phyloP scores from a whole-genome alignment of 208 protist genomes.

The Vickermania ingenoplastis region DNA sequence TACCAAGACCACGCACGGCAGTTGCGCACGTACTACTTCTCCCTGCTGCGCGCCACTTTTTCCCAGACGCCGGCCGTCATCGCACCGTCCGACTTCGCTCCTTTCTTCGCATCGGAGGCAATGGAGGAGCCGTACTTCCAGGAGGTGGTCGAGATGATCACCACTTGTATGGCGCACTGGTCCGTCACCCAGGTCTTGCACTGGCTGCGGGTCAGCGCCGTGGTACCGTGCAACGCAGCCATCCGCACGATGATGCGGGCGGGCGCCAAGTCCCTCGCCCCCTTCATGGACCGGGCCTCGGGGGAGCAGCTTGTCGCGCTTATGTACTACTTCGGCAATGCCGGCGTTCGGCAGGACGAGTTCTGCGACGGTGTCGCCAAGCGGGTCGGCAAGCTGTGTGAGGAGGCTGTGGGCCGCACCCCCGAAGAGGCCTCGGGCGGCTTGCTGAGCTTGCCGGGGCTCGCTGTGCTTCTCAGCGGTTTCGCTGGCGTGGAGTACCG shows the following conservation, averaged over 20 bases:
- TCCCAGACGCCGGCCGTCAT: neutral
- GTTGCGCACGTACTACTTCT: slow-evolving; percentile 16
- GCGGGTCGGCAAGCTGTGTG: slow-evolving; percentile 21
- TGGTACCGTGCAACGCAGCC: neutral
- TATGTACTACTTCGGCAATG: slow-evolving; percentile 42
- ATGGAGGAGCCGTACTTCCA: neutral
- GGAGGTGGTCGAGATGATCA: neutral
- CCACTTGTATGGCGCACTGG: slow-evolving; percentile 16
- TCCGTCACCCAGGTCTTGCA: slow-evolving; percentile 22
- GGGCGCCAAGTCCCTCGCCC: slow-evolving; percentile 24
- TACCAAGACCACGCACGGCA: slow-evolving; percentile 5
- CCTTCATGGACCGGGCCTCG: slow-evolving; percentile 44
- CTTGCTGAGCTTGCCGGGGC: slow-evolving; percentile 23
- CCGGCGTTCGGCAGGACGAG: slow-evolving; percentile 57
- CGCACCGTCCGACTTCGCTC: neutral
- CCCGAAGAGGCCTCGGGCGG: neutral
- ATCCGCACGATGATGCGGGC: slow-evolving; percentile 38
- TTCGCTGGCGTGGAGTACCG: slow-evolving; percentile 58
- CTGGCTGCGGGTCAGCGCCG: slow-evolving; percentile 15
- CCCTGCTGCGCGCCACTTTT: slow-evolving; percentile 8
- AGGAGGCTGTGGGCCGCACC: neutral
- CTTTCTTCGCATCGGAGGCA: neutral
- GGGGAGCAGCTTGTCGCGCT: slow-evolving; percentile 48
- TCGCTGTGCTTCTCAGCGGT: slow-evolving; percentile 33
- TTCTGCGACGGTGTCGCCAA: slow-evolving; percentile 48